phyloP scores from a whole-genome alignment of 129 eudicot genomes.

The Chrysanthemum seticuspe region DNA sequence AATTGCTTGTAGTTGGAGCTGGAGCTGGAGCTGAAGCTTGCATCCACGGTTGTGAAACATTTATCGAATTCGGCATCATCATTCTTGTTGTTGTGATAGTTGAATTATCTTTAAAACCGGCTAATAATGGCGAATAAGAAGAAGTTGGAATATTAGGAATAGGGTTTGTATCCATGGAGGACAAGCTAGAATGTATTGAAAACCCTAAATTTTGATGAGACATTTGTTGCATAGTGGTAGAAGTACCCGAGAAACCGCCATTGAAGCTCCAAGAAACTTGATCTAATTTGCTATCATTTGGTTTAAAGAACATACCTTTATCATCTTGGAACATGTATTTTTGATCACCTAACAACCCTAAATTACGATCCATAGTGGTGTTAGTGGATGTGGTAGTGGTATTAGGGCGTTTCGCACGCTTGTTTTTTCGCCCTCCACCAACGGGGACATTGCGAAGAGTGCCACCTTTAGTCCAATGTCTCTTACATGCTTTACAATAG shows the following conservation, averaged over 20 bases:
- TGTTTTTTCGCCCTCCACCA: constrained; percentile 95
- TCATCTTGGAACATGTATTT: constrained; percentile 23
- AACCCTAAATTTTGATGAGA: constrained; percentile 46
- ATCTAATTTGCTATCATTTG: constrained; percentile 22
- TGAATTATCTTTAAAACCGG: constrained; percentile 41
- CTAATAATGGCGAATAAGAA: constrained; percentile 30
- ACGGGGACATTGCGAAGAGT: constrained; percentile 90
- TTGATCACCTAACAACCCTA: constrained; percentile 25
- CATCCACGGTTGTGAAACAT: constrained; percentile 45
- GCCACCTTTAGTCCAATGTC: constrained; percentile 98
- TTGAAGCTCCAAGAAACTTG: constrained; percentile 41
- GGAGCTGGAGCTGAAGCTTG: constrained; percentile 32
- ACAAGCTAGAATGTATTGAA: constrained; percentile 39
- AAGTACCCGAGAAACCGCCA: constrained; percentile 1
- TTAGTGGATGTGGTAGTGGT: constrained; percentile 14
- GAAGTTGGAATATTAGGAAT: constrained; percentile 30
- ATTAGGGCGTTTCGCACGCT: constrained; percentile 50
- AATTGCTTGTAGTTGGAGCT: constrained; percentile 19
- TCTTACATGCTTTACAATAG: constrained; percentile 76
- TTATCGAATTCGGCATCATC: constrained; percentile 24
- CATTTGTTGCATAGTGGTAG: constrained; percentile 18
- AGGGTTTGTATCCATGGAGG: constrained; percentile 35
- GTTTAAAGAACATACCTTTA: constrained; percentile 26
- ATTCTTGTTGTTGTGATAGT: constrained; percentile 34
- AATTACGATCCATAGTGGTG: constrained; percentile 10